Conservation (phyloP, 2,329 filamentous ascomycete species). For the Epichloe typhina region DNA sequence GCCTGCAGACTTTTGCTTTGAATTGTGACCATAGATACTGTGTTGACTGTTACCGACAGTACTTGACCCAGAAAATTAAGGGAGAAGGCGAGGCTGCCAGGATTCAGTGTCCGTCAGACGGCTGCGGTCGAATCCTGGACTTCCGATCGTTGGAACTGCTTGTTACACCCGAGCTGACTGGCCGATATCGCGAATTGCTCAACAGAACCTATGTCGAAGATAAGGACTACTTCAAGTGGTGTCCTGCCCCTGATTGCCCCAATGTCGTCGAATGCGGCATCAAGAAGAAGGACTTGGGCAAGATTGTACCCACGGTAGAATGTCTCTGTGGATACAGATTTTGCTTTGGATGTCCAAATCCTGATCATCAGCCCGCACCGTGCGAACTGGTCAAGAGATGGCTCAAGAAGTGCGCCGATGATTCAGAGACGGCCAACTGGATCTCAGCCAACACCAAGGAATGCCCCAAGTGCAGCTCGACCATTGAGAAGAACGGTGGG, state of each 20-base stretch:
- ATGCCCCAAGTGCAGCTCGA: slow-evolving; percentile 89
- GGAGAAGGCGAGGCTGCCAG: slow-evolving; percentile 91
- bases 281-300: slow-evolving; percentile 75
- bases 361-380: slow-evolving; percentile 86
- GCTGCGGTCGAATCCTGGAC: slow-evolving; percentile 83
- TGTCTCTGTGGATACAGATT: slow-evolving; percentile 79
- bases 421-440: slow-evolving; percentile 98
- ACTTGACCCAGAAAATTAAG: slow-evolving; percentile 82
- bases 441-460: slow-evolving; percentile 99
- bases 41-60: slow-evolving; percentile 82
- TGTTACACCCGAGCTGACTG: slow-evolving; percentile 40
- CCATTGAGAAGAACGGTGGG: slow-evolving; percentile 96
- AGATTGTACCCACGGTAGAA: slow-evolving; percentile 77
- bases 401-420: slow-evolving; percentile 97
- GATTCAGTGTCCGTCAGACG: slow-evolving; percentile 83
- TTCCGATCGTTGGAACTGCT: slow-evolving; percentile 76
- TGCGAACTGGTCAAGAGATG: slow-evolving; percentile 86
- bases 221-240: slow-evolving; percentile 93
- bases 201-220: slow-evolving; percentile 95
- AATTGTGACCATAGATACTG: slow-evolving; percentile 93
- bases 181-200: slow-evolving; percentile 69
- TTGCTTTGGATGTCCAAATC: slow-evolving; percentile 86
- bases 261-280: slow-evolving; percentile 83
- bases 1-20: slow-evolving; percentile 77
- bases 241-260: slow-evolving; percentile 90